Conservation (phyloP, 1,284 basidiomycete species). For the Malassezia obtusa region DNA sequence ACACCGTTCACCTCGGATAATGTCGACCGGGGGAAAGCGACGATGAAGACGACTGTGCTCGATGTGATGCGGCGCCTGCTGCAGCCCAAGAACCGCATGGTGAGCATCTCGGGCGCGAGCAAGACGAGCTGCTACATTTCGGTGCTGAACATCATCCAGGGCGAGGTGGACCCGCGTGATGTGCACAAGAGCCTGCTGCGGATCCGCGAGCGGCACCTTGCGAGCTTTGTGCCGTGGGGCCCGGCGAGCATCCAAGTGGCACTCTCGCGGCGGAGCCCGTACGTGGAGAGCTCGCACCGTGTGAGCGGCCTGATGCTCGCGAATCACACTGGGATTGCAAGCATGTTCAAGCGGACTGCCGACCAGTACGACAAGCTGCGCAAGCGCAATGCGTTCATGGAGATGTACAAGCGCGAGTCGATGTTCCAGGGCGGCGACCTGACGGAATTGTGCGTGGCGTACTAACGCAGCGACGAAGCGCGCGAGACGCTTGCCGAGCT, state of each 20-base stretch:
- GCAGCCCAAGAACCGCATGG: constrained; percentile 97
- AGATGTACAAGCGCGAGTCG: constrained; percentile 93
- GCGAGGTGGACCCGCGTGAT: constrained; percentile 91
- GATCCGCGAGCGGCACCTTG: constrained; percentile 89
- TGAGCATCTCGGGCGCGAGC: constrained; percentile 60
- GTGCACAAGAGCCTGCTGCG: constrained; percentile 94
- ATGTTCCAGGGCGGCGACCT: constrained; percentile 38
- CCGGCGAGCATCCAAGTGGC: constrained; percentile 97
- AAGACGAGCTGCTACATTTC: constrained; percentile 65
- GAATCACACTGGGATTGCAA: constrained; percentile 90
- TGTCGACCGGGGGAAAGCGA: constrained; percentile 44
- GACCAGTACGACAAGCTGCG: constrained; percentile 85
- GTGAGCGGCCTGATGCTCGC: constrained; percentile 97
- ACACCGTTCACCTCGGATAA: constrained; percentile 90
- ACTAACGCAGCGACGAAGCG: constrained; percentile 33
- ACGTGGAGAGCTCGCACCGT: constrained; percentile 71
- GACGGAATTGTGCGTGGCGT: constrained; percentile 24
- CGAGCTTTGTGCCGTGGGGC: constrained; percentile 98
- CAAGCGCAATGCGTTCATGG: constrained; percentile 86
- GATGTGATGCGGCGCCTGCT: constrained; percentile 97
- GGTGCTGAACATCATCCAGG: constrained; percentile 95
- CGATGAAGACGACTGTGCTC: constrained; percentile 55
- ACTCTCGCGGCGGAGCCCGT: constrained; percentile 79
- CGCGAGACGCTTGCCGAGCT: constrained; percentile 41
- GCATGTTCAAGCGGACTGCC: constrained; percentile 77